Evolutionary conservation across 768 basidiomycete genomes (phyloP), one percentile per base, ranked within the genome.

Genomic region (Dioszegia aurantiaca): DNA sequence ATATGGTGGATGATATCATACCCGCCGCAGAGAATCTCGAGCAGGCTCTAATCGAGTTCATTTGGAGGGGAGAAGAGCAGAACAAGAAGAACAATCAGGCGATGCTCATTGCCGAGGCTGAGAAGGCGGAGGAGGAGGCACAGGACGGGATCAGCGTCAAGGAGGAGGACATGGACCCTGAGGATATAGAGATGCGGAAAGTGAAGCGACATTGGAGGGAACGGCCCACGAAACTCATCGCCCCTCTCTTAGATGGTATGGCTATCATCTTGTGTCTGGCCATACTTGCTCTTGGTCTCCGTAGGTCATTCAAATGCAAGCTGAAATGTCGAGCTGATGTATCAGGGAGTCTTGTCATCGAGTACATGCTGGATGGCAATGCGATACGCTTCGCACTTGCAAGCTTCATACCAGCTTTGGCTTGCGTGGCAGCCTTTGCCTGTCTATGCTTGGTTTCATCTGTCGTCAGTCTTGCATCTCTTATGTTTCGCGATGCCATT

Each of bases 1-100:
- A 90, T 69, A 81, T 83, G 0, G 80, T 90, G 40, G 87, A 90
- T 68, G 81, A 80, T 64, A 87, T 92, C 75, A 84, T 92, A 55
- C 80, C 76, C 16, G 79, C 77, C 44, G 78, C 78, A 56, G 82
- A 83, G 60, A 65, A 63, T 0, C 80, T 84, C 48, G 84, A 85
- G 61, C 80, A 82, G 23, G 85, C 85, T 62, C 79, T 92, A 64
- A 88, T 90, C 78, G 85, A 86, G 69, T 85, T 88, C 67, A 85
- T 92, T 54, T 90, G 89, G 89, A 75, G 80, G 42, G 80, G 78
- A 4, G 69, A 69, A 26, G 64, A 70, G 30, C 64, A 65, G 43
- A 69, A 63, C 30, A 53, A 49, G 47, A 67, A 71, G 61, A 61
- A 58, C 52, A 67, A 67, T 37, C 64, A 68, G 46, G 68, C 62